Conservation (phyloP, 2,329 filamentous ascomycete species). For the Chaetothyriales sp. region DNA sequence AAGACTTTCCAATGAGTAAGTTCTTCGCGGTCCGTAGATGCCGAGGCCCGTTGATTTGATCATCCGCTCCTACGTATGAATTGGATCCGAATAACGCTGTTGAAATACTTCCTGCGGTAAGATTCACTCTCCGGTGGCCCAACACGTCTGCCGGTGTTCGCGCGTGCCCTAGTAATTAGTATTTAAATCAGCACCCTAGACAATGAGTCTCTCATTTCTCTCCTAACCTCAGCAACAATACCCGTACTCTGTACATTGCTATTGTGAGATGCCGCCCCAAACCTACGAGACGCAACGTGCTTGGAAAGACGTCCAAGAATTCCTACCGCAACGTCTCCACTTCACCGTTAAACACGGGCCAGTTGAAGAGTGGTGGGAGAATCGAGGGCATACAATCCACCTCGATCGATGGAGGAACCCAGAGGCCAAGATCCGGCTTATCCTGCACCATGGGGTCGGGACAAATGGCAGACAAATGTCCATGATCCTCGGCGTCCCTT, state of each 20-base stretch:
- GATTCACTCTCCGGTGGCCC: too few species aligned
- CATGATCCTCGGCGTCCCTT: neutral
- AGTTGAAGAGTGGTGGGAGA: conserved; percentile 1
- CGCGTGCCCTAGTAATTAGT: too few species aligned
- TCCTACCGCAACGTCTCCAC: conserved; percentile 1
- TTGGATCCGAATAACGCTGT: neutral
- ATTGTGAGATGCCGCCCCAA: neutral
- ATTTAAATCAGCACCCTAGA: neutral
- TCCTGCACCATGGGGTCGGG: neutral
- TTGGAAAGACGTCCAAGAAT: neutral
- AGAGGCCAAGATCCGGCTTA: neutral
- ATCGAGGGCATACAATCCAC: neutral
- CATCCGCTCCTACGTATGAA: too few species aligned
- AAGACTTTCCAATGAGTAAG: too few species aligned
- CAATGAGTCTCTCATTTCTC: neutral
- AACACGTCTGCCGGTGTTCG: too few species aligned
- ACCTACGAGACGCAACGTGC: neutral
- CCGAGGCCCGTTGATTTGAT: too few species aligned
- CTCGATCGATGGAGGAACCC: conserved; percentile 1
- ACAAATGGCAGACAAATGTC: conserved; percentile 1
- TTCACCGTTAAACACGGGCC: neutral
- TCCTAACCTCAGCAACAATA: neutral
- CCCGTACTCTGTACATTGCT: neutral
- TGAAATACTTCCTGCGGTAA: too few species aligned
- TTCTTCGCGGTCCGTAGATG: too few species aligned